These are phyloP conservation scores for Solanum hybrid DNA, from an alignment of 305 asterid genomes.

Conservation along the genomic window DNA sequence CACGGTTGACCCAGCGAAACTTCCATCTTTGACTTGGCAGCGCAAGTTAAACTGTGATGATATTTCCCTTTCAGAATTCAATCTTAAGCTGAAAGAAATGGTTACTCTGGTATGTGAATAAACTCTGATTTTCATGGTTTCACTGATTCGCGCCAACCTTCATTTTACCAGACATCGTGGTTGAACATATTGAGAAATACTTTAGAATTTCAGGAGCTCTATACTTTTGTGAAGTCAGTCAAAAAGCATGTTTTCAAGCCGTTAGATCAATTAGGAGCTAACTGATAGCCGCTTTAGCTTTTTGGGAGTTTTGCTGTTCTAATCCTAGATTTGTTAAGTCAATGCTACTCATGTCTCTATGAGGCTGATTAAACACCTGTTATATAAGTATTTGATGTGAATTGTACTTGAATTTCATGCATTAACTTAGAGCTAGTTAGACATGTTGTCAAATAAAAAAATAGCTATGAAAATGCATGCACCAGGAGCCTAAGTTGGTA, in stretches of 20 bases:
- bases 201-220: not conserved
- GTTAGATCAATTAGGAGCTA: not conserved
- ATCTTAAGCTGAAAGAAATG: conserved; percentile 51
- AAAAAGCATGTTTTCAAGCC: not conserved
- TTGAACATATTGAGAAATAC: not conserved
- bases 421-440: not conserved
- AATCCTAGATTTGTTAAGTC: not conserved
- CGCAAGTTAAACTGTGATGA: conserved; percentile 51
- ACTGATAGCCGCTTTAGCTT: not conserved
- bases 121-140: conserved; percentile 7
- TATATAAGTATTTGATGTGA: not conserved
- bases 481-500: not conserved
- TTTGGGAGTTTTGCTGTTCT: not conserved
- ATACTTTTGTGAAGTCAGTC: not conserved
- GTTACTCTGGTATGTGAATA: conserved; percentile 52
- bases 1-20: conserved; percentile 48
- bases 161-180: not conserved
- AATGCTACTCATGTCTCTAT: not conserved
- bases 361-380: not conserved
- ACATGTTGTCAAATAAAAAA: not conserved
- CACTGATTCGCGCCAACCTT: not conserved
- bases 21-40: conserved; percentile 80
- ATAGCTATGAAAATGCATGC: not conserved
- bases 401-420: not conserved
- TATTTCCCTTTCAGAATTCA: conserved; percentile 49